Evolutionary conservation across 2,329 filamentous ascomycete species (phyloP), one percentile per base, ranked within the genome.

Genomic region (Trichoderma harzianum): DNA sequence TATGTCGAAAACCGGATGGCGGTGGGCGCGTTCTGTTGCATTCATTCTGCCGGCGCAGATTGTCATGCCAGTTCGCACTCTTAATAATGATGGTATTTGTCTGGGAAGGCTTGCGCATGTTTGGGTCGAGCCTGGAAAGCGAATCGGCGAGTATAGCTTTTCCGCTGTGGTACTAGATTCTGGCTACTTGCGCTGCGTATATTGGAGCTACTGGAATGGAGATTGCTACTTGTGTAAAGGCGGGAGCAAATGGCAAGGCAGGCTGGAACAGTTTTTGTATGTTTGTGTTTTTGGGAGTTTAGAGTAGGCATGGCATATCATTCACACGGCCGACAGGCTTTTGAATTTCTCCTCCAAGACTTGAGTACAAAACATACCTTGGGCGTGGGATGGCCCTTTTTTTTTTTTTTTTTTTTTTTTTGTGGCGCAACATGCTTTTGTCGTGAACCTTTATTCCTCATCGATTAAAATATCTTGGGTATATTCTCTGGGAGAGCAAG

Each of bases 91-190:
- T 58, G 70, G 71, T 18, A 51, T 60, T 76, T 73, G 72, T 74
- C 43, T 65, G 36, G 58, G 43, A 39, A 55, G 69, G 43, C 72
- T 74, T 62, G 72, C 73, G 57, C 30, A 71, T 68, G 72, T 71
- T 72, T 69, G 76, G 74, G 69, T 51, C 55, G 36, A 60, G 34
- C 55, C n/a, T 51, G 66, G 60, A 16, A 53, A 24, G 26, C 39
- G 12, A 62, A 62, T 21, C 47, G 58, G 62, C 68, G 68, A 73
- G 75, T 71, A 65, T 74, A 74, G 69, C 73, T 74, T 75, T 72
- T 76, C 34, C 75, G 73, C 72, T 78, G 75, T 78, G 76, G 78
- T 77, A 75, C 74, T 76, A 77, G 73, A 76, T 74, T 78, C 71
- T 79, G 78, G 76, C 72, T 78, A 76, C 73, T 75, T 76, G 74